Evolutionary conservation across 2,329 filamentous ascomycete species (phyloP).

Genomic region (Alternaria brassicicola): DNA sequence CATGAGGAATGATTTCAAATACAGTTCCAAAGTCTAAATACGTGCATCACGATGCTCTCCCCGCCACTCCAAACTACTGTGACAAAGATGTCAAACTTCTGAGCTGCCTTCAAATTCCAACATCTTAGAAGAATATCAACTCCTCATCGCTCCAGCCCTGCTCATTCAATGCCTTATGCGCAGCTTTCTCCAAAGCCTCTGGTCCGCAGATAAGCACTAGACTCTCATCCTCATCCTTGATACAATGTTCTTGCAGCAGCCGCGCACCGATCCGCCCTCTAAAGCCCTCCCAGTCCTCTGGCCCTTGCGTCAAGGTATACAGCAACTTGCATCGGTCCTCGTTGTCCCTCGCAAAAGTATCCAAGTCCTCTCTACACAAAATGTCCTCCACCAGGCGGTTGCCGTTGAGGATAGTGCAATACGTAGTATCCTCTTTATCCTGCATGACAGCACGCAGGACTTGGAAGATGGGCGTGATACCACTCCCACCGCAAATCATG

Average conservation of each 20-base stretch:
- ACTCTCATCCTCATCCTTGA: conserved; percentile 55
- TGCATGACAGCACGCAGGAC: conserved; percentile 76
- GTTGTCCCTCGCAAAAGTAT: conserved; percentile 63
- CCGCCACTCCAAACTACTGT: not conserved
- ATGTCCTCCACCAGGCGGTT: conserved; percentile 82
- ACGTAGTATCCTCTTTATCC: conserved; percentile 67
- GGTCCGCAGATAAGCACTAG: conserved; percentile 84
- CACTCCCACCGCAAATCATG: conserved; percentile 89
- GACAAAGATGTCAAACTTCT: not conserved
- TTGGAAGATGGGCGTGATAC: conserved; percentile 90
- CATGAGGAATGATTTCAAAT: not conserved
- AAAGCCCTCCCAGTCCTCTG: conserved; percentile 69
- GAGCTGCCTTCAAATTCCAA: not conserved
- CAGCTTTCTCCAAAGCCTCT: conserved; percentile 72
- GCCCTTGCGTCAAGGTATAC: conserved; percentile 71
- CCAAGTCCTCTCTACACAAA: conserved; percentile 76
- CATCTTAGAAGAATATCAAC: conserved; percentile 72
- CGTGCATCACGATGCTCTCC: not conserved
- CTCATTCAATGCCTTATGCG: conserved; percentile 61
- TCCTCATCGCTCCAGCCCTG: conserved; percentile 76
- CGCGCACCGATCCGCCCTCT: conserved; percentile 69
- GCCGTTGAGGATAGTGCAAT: conserved; percentile 76
- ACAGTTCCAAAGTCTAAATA: not conserved
- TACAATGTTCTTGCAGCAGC: conserved; percentile 66
- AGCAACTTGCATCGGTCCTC: conserved; percentile 66